phyloP scores from a whole-genome alignment of 2,329 filamentous ascomycete species.

The Pyrenophora graminea region DNA sequence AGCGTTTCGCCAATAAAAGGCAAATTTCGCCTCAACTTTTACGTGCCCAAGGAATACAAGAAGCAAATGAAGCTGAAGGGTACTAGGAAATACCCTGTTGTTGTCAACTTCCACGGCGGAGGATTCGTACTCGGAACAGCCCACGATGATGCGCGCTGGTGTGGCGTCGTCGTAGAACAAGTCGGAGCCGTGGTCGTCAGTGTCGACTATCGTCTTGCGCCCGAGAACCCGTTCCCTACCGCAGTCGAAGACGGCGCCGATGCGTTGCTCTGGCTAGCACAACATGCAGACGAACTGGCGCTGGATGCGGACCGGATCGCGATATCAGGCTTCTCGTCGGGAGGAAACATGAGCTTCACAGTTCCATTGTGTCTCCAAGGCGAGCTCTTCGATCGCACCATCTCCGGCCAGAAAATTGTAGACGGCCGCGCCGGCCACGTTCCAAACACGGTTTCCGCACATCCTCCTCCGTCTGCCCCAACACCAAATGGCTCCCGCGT shows the following conservation, averaged over 20 bases:
- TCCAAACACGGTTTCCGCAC: slow-evolving; percentile 27
- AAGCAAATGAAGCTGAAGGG: slow-evolving; percentile 48
- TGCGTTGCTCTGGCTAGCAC: slow-evolving; percentile 62
- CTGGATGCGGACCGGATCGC: slow-evolving; percentile 62
- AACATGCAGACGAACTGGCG: slow-evolving; percentile 59
- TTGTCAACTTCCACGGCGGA: slow-evolving; percentile 68
- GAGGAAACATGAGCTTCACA: slow-evolving; percentile 65
- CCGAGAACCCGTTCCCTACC: slow-evolving; percentile 65
- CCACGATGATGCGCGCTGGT: slow-evolving; percentile 66
- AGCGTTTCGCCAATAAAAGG: slow-evolving; percentile 53
- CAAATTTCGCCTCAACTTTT: slow-evolving; percentile 62
- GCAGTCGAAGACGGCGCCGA: slow-evolving; percentile 68
- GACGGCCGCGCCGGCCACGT: slow-evolving; percentile 35
- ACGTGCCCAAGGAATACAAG: slow-evolving; percentile 60
- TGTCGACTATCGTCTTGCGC: slow-evolving; percentile 65
- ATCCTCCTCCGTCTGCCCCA: slow-evolving; percentile 16
- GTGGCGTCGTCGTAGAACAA: slow-evolving; percentile 58
- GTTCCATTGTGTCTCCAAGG: slow-evolving; percentile 63
- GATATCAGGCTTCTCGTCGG: slow-evolving; percentile 66
- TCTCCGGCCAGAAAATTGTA: slow-evolving; percentile 34
- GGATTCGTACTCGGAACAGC: slow-evolving; percentile 65
- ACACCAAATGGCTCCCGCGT: slow-evolving; percentile 41
- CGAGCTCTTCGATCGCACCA: slow-evolving; percentile 45
- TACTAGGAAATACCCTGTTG: slow-evolving; percentile 57
- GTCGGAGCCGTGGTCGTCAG: slow-evolving; percentile 63